Conservation (phyloP, 2,329 filamentous ascomycete species). For the Epichloe gansuensis region DNA sequence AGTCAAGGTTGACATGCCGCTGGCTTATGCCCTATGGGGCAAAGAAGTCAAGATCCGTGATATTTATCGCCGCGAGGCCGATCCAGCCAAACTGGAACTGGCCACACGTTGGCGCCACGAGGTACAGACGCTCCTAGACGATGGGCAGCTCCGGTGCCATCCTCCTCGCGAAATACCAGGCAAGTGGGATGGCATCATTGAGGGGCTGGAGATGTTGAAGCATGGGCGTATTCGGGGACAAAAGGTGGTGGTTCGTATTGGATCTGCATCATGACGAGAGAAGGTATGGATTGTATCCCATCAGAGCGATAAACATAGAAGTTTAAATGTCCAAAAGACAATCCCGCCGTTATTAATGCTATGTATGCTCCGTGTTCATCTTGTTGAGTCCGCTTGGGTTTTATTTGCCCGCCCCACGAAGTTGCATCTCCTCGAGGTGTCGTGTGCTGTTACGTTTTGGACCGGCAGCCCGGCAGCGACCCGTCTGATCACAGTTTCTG, state of each 20-base stretch:
- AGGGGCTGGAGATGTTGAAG: not conserved
- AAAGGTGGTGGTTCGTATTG: not conserved
- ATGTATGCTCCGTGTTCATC: too few relatives aligned
- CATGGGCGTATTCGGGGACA: not conserved
- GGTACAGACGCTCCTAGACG: not conserved
- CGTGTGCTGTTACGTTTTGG: too few relatives aligned
- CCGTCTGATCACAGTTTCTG: too few relatives aligned
- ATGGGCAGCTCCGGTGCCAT: not conserved
- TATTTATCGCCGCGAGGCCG: not conserved
- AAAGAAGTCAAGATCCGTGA: not conserved
- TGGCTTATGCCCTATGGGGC: not conserved
- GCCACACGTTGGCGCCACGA: not conserved
- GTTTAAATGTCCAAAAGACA: too few relatives aligned
- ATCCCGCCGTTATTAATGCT: too few relatives aligned
- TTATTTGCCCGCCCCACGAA: too few relatives aligned
- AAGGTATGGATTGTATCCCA: too few relatives aligned
- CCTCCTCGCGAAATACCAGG: not conserved
- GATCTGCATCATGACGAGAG: not conserved
- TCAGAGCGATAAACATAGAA: too few relatives aligned
- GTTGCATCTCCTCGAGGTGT: too few relatives aligned
- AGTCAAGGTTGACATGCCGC: conserved; percentile 48
- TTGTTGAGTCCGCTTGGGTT: too few relatives aligned
- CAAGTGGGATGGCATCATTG: not conserved
- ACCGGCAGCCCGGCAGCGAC: too few relatives aligned
- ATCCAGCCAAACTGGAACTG: not conserved